Evolutionary conservation across 164 flowering plant genomes (phyloP).

Genomic region (Aristolochia californica): DNA sequence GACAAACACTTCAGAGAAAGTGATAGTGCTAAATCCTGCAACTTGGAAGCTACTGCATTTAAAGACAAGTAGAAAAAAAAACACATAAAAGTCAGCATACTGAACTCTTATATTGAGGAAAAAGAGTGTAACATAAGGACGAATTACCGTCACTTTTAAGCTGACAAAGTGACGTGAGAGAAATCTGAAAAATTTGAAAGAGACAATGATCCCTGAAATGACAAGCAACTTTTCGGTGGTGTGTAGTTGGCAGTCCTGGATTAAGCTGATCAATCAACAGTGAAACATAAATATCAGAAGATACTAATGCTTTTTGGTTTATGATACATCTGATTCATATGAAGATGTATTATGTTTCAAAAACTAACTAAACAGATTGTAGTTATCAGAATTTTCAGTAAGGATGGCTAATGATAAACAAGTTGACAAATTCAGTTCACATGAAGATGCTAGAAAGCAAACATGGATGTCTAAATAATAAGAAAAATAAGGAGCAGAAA

Average conservation of each 20-base stretch:
- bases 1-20: conserved; percentile 82
- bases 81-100: conserved; percentile 3
- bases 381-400: no score
- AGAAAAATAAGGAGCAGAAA: no score
- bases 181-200: conserved; percentile 80
- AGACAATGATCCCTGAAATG: conserved; percentile 84
- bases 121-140: not conserved
- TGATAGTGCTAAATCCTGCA: conserved; percentile 82
- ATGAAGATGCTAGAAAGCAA: no score
- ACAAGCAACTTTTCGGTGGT: conserved; percentile 87
- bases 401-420: no score
- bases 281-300: conserved; percentile 5
- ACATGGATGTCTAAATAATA: no score
- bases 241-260: conserved; percentile 81
- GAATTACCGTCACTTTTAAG: conserved; percentile 73
- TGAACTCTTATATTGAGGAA: conserved; percentile 1
- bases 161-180: conserved; percentile 62
- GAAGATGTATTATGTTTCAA: no score
- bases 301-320: not conserved
- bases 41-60: conserved; percentile 46
- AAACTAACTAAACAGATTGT: no score
- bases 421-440: no score
- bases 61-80: conserved; percentile 4
- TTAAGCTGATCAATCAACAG: conserved; percentile 39
- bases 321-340: no score